Base-by-base conservation (phyloP, 768 basidiomycete genomes). In the Phylloporus arenicola region DNA sequence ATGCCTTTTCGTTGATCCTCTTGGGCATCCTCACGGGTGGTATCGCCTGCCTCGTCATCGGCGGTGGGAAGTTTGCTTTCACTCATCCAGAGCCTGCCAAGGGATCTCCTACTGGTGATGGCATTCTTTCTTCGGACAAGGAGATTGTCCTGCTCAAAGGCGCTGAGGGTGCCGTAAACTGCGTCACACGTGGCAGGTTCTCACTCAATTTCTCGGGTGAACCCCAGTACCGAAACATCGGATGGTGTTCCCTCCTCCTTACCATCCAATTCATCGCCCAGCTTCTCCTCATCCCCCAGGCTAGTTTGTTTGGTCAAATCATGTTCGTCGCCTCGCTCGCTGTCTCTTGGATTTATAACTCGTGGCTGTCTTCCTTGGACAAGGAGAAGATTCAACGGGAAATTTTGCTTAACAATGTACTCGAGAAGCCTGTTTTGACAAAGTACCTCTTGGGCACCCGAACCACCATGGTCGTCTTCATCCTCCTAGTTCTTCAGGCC, bases 291-390 rank as follows among this genome's bases (percentile, higher is more conserved):
- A 47, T 69, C 24, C 70, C 70, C 0, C 69, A 70, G 50, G 58
- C 57, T 5, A 45, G 57, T 0, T 48, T 69, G 7, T 69, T 70
- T 25, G 70, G 70, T 12, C 70, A 72, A 51, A 57, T 68, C 50
- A 57, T 71, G 61, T 72, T 71, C 43, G 57, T 71, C 34, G 0
- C 47, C 11, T 64, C 69, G 0, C 65, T 71, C 7, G 63, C 49
- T 13, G 62, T 69, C 29, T 72, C 71, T 13, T 71, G 68, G 68
- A 19, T 54, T 3, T 71, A 72, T 44, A 72, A 70, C 39, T 63
- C 61, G 10, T 70, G 61, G 57, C 45, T 72, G 1, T 65, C 70
- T 3, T 68, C 65, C 8, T 56, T 76, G 69, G 72, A 77, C 42
- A 67, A 55, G 47, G 67, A 64, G 13, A 57, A 55, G 37, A 54